These are phyloP conservation scores for Cladosporium cucumerinum DNA, from an alignment of 2,329 filamentous ascomycete genomes.

Conservation along the genomic window DNA sequence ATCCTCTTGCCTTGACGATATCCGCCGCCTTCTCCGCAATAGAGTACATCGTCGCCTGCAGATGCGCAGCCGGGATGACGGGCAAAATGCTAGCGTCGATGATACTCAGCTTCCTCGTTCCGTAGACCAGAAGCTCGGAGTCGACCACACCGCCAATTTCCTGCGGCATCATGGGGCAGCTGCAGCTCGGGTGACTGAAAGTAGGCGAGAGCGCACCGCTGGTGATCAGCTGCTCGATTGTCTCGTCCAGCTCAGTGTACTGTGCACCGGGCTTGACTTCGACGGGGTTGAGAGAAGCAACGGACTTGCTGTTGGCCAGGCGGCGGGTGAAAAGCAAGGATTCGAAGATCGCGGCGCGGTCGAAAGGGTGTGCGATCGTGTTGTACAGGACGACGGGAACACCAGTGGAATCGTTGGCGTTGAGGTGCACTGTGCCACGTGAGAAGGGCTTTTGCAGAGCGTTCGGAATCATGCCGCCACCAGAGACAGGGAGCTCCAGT, in stretches of 20 bases:
- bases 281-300: conserved; percentile 14
- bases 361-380: conserved; percentile 23
- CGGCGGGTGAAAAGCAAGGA: conserved; percentile 35
- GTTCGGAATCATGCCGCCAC: conserved; percentile 45
- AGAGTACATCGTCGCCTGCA: conserved; percentile 29
- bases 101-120: conserved; percentile 35
- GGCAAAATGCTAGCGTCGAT: conserved; percentile 36
- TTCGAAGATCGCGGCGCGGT: conserved; percentile 25
- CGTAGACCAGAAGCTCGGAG: conserved; percentile 35
- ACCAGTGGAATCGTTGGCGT: background rate
- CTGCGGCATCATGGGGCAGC: conserved; percentile 22
- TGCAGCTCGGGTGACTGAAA: conserved; percentile 23
- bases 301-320: conserved; percentile 8
- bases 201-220: conserved; percentile 22
- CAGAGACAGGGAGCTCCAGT: conserved; percentile 34
- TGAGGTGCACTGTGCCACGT: conserved; percentile 27
- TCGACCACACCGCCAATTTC: conserved; percentile 35
- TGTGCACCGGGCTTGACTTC: conserved; percentile 15
- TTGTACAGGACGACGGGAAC: conserved; percentile 17
- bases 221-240: conserved; percentile 13
- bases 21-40: conserved; percentile 39
- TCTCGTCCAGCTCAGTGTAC: conserved; percentile 13
- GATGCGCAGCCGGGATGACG: conserved; percentile 24
- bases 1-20: conserved; percentile 2
- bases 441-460: conserved; percentile 41